Conservation (phyloP, 2,329 filamentous ascomycete species). For the Aspergillus ruber region DNA sequence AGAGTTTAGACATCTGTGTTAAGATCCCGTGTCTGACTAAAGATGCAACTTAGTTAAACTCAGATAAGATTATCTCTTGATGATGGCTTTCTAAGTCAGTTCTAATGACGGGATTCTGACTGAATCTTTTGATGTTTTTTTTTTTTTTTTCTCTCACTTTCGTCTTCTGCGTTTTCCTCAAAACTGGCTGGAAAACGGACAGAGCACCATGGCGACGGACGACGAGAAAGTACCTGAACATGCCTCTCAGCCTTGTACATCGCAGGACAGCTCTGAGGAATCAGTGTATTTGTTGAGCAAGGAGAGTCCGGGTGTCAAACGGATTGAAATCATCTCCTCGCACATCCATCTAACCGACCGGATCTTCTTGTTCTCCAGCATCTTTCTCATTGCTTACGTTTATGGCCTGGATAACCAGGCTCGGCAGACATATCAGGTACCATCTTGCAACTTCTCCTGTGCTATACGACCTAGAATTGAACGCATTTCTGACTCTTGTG, state of each 20-base stretch:
- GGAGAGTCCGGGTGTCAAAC: conserved; percentile 48
- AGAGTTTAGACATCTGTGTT: too few species aligned
- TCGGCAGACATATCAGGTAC: conserved; percentile 44
- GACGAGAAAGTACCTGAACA: neutral
- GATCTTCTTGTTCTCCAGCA: conserved; percentile 51
- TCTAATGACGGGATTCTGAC: neutral
- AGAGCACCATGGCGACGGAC: neutral
- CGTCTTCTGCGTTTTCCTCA: too few species aligned
- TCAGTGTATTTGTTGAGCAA: neutral
- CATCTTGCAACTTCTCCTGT: neutral
- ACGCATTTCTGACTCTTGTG: conserved; percentile 2
- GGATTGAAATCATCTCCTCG: conserved; percentile 52
- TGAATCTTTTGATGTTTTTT: neutral
- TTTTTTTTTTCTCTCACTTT: neutral
- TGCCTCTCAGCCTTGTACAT: neutral
- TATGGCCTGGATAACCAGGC: conserved; percentile 57
- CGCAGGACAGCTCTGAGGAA: neutral
- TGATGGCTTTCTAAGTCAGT: conserved; percentile 32
- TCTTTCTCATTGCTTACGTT: conserved; percentile 59
- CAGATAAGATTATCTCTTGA: conserved; percentile 40
- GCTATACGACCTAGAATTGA: neutral
- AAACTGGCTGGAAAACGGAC: neutral
- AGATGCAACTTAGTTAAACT: conserved; percentile 41
- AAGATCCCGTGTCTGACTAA: conserved; percentile 11
- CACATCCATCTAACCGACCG: conserved; percentile 50